A percentile compares a stretch with the other conserved stretches of the same genome.
Conservation (phyloP, 805 yeast species). For the Zygoascus tannicola region DNA sequence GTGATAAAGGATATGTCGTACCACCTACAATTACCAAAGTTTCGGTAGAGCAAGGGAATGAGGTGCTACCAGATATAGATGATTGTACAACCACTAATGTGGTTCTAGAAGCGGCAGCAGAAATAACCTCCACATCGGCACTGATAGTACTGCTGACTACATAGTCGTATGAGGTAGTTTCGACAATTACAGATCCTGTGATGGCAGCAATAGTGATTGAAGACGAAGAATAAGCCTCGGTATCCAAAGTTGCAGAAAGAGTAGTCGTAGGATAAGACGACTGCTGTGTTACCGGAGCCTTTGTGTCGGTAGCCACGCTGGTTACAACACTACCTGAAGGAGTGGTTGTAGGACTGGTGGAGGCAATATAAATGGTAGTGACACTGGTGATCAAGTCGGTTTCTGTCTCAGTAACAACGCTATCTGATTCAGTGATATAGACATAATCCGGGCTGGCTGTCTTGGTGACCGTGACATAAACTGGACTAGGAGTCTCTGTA, state of each 20-base stretch:
- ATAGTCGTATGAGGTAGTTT: neutral
- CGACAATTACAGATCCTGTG: neutral
- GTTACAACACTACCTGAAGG: constrained; percentile 26
- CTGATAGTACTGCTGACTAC: neutral
- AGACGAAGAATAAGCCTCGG: constrained; percentile 25
- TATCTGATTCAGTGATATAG: constrained; percentile 13
- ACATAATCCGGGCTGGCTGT: constrained; percentile 12
- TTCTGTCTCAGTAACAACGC: constrained; percentile 12
- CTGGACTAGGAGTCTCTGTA: constrained; percentile 5
- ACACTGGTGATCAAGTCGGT: constrained; percentile 19
- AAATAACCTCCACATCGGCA: neutral
- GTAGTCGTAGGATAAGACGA: constrained; percentile 24
- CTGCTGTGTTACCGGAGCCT: constrained; percentile 28
- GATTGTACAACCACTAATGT: neutral
- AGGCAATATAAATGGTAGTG: constrained; percentile 24
- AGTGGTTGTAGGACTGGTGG: constrained; percentile 26
- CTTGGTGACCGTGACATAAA: constrained; percentile 12
- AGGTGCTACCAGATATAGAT: neutral
- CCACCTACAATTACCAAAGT: neutral
- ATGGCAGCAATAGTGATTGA: constrained; percentile 6
- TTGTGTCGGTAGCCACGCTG: constrained; percentile 23
- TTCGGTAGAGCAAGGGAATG: neutral
- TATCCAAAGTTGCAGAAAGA: constrained; percentile 24
- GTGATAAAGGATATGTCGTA: neutral
- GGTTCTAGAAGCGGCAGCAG: constrained; percentile 6